Conservation (phyloP, 169 alveolate species). For the Plasmodium gonderi region DNA sequence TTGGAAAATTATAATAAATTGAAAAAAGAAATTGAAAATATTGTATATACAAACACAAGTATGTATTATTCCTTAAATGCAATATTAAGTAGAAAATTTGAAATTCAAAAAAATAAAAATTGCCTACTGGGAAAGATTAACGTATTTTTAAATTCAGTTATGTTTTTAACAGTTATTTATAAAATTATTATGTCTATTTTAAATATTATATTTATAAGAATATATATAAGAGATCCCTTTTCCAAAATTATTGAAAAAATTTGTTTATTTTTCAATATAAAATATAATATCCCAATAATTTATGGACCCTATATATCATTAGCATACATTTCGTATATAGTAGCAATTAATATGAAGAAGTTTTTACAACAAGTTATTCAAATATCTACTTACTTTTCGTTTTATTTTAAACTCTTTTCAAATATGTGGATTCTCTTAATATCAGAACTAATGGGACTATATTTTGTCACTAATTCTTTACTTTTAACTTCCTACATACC, state of each 20-base stretch:
- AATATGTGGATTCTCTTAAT: slow-evolving; percentile 67
- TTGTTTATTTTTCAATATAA: slow-evolving; percentile 60
- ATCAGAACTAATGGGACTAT: slow-evolving; percentile 65
- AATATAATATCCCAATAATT: slow-evolving; percentile 56
- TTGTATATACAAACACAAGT: slow-evolving; percentile 70
- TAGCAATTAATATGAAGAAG: slow-evolving; percentile 66
- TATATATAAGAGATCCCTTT: slow-evolving; percentile 63
- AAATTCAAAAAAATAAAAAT: slow-evolving; percentile 64
- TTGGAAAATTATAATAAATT: slow-evolving; percentile 56
- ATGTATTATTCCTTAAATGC: slow-evolving; percentile 69
- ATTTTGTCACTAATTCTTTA: slow-evolving; percentile 62
- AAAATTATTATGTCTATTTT: slow-evolving; percentile 55
- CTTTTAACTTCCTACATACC: slow-evolving; percentile 66
- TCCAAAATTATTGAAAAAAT: slow-evolving; percentile 58
- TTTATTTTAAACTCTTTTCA: slow-evolving; percentile 58
- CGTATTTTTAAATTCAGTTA: slow-evolving; percentile 56
- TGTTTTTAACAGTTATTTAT: slow-evolving; percentile 61
- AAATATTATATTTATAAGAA: slow-evolving; percentile 59
- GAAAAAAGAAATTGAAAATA: slow-evolving; percentile 63
- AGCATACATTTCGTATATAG: slow-evolving; percentile 52
- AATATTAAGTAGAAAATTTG: slow-evolving; percentile 53
- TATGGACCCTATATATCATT: slow-evolving; percentile 72
- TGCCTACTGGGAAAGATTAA: slow-evolving; percentile 43
- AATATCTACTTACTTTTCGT: slow-evolving; percentile 51
- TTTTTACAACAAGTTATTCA: slow-evolving; percentile 70